Base-by-base conservation (phyloP, 2,329 filamentous ascomycete genomes). In the Talaromyces sp. region DNA sequence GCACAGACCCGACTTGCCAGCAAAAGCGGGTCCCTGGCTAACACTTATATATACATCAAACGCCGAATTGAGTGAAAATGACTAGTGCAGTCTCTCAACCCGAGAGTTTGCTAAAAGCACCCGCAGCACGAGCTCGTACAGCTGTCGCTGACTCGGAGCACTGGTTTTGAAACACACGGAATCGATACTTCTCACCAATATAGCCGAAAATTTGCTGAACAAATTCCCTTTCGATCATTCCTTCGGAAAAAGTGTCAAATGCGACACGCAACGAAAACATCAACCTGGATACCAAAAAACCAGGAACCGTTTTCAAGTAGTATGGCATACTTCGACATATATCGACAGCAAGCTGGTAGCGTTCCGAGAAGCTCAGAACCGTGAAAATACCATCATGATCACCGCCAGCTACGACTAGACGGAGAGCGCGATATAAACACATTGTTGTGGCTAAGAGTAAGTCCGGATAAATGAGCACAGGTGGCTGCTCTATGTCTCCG, bases 291-390 rank as follows among this genome's bases (percentile, higher is more conserved):
- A 73, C 67, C 5, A 74, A 47, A 37, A 64, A 71, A 1, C 72
- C 72, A 10, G 72, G 72, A n/a, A 69, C 67, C 3, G 66, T 69
- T 27, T 67, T 66, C 13, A 72, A 60, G 58, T 72, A 74, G 58
- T 72, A 74, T 54, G 70, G 71, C 68, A 73, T 70, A 62, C 71
- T 74, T 41, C 72, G 71, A 47, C 72, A 74, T 60, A 74, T 74
- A 48, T 73, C 70, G 66, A 72, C 73, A 19, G 71, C 72, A 31
- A 67, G 68, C 41, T 70, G 65, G 66, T 74, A 74, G 31, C 72
- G 72, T 33, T 73, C 69, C 9, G 68, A 67, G 16, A 62, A 65
- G 7, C 66, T 60, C n/a, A 74, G 37, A 7, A 72, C 67, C 19
- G 65, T 67, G 27, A 67, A 52, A 8, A 73, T 65, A 0, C 71